Base-by-base conservation (phyloP, 2,329 filamentous ascomycete species). In the Rutstroemia sp. region DNA sequence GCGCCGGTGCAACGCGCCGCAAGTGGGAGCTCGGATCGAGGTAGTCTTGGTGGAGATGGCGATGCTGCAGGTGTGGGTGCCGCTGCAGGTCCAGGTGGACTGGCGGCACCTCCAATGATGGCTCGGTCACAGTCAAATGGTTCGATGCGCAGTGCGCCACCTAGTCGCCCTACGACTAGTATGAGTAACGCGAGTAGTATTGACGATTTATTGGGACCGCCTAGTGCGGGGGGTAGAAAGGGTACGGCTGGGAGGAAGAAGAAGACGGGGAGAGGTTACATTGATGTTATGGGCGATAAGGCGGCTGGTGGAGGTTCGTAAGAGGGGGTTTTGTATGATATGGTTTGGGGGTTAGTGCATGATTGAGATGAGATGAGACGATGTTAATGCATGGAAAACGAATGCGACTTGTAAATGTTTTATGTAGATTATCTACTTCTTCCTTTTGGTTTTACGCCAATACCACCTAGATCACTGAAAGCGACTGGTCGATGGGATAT, bases 161-260 rank as follows among this genome's bases (percentile, higher is more conserved):
- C 83, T 3, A 85, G 82, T 67, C 76, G 88, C 60, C 91, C 91
- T 4, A 73, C 82, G 5, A 95, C 90, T 3, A 87, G 88, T 60
- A 84, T 96, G 78, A 95, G 89, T 72, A 90, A 89, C 68, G 89
- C 90, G n/a, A 95, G 86, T 71, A 94, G 88, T 65, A 95, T 99
- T 68, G 94, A 99, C 66, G 94, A 99, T 70, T 75, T 99, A 60
- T 76, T 99, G 21, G 89, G 89, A 5, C 84, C 87, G 4, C 82
- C 87, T 3, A 81, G 78, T 30, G 81, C 87, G 17, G 81, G 88
- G 61, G 92, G 88, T 58, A 80, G 79, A 2, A 72, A 69, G 65
- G 75, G 78, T 5, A 78, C 78, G 0, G 74, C 67, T 62, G 88
- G 83, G 70, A 89, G 87, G 71, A 77, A 81, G 66, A 89, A 90